These are phyloP conservation scores for Naganishia vaughanmartiniae DNA, from an alignment of 768 basidiomycete species.

Conservation along the genomic window DNA sequence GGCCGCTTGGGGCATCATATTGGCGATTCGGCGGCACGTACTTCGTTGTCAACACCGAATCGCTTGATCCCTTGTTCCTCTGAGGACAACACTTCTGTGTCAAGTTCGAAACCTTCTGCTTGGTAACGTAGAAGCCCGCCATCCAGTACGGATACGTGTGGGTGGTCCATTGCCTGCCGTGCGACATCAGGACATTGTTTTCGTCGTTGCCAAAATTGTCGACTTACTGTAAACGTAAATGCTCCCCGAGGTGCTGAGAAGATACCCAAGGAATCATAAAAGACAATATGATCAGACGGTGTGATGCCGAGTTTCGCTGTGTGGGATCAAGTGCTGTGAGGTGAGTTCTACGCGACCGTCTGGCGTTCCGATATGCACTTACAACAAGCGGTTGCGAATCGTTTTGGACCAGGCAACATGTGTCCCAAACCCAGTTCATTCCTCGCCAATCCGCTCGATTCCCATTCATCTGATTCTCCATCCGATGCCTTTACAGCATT, in stretches of 20 bases:
- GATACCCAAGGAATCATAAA: slow-evolving; percentile 86
- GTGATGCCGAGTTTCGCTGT: slow-evolving; percentile 64
- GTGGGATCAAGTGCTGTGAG: slow-evolving; percentile 13
- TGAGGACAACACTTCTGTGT: neutral
- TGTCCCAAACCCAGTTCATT: slow-evolving; percentile 81
- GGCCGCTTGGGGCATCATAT: neutral
- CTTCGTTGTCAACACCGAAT: neutral
- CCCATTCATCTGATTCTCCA: slow-evolving; percentile 30
- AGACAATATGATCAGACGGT: slow-evolving; percentile 71
- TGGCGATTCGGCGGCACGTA: neutral
- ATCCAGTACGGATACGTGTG: slow-evolving; percentile 78
- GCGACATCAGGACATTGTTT: slow-evolving; percentile 1
- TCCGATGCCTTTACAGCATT: slow-evolving; percentile 21
- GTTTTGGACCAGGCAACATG: slow-evolving; percentile 77
- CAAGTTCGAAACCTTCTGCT: slow-evolving; percentile 53
- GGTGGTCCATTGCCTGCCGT: slow-evolving; percentile 70
- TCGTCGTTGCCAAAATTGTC: neutral
- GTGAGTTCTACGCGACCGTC: neutral
- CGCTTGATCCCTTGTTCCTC: neutral
- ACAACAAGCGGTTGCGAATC: slow-evolving; percentile 70
- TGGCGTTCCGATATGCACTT: neutral
- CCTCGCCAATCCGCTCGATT: slow-evolving; percentile 56
- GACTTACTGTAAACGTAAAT: slow-evolving; percentile 73
- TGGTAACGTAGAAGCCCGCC: slow-evolving; percentile 88
- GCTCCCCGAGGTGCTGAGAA: slow-evolving; percentile 90